Conservation (phyloP, 805 yeast species). For the Monosporozyma yasuniensis region DNA sequence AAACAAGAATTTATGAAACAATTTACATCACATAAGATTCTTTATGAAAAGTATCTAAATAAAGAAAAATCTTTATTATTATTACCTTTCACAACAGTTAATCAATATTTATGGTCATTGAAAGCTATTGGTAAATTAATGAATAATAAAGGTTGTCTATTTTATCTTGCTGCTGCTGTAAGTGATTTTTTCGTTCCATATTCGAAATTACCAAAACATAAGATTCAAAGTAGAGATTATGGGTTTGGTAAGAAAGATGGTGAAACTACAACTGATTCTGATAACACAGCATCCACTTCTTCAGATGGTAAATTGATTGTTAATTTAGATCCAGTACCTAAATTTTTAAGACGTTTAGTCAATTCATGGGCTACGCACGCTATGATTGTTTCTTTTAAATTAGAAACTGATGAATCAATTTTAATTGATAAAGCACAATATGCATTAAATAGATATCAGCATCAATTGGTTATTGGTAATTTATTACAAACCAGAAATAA, state of each 20-base stretch:
- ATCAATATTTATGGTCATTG: constrained; percentile 83
- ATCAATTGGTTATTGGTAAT: constrained; percentile 92
- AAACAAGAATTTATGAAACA: constrained; percentile 49
- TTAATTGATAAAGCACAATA: constrained; percentile 65
- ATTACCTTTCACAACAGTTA: constrained; percentile 89
- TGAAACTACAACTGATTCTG: constrained; percentile 27
- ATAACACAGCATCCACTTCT: constrained; percentile 12
- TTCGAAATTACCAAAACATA: constrained; percentile 82
- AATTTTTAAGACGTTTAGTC: constrained; percentile 77
- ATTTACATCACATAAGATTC: constrained; percentile 51
- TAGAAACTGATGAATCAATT: constrained; percentile 75
- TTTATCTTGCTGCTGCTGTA: constrained; percentile 94
- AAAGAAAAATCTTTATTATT: constrained; percentile 35
- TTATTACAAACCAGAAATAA: constrained; percentile 77
- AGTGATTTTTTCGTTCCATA: constrained; percentile 91
- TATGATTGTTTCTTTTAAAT: constrained; percentile 87
- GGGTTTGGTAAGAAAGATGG: constrained; percentile 37
- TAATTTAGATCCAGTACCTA: constrained; percentile 92
- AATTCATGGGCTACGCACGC: constrained; percentile 94
- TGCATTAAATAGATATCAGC: constrained; percentile 79
- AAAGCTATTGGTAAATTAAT: constrained; percentile 54
- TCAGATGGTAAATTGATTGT: constrained; percentile 64
- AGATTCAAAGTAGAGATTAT: constrained; percentile 74
- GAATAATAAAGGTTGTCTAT: constrained; percentile 54
- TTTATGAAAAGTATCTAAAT: constrained; percentile 24